Base-by-base conservation (phyloP, 495 filamentous ascomycete species). In the Viridothelium virens region DNA sequence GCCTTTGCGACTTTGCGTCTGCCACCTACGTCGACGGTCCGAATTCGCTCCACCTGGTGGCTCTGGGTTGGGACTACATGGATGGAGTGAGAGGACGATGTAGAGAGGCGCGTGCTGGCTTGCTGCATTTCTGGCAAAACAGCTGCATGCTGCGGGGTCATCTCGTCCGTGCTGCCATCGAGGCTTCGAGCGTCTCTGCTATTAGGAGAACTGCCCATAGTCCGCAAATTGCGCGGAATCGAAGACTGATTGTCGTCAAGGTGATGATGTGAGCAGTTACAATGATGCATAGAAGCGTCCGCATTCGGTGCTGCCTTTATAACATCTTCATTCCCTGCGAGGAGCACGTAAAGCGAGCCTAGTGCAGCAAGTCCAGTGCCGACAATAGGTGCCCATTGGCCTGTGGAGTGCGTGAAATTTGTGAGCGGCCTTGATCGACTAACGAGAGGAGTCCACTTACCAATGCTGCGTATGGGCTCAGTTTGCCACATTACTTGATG, bases 371-470 rank as follows among this genome's bases (percentile, higher is more conserved):
- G 74, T 1, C 68, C 79, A 3, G 83, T 82, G 56, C 81, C 84
- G 53, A 79, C 80, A 48, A 86, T 77, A 0, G 82, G 82, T 10
- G 79, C 79, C 85, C 84, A 87, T 74, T 86, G 82, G 18, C 79
- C 77, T 79, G 68, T 63, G 33, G 66, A 31, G 9, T 12, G 11
- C 44, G 25, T 9, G 38, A 61, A 25, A 38, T 56, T 2, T 46
- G 63, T 73, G 63, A 74, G 70, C 63, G 63, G 65, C 12, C 10
- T 61, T 37, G 25, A 39, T 62, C 31, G 66, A 53, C 25, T 7
- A 12, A 67, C 12, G 9, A 44, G 31, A 61, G 36, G n/a, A 47
- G 31, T 47, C 9, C 1, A 76, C 78, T 70, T 72, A 84, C 83
- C 82, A 67, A 86, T 75, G 56, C 80, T 84, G 5, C 71, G 66